Evolutionary conservation across 2,329 filamentous ascomycete species (phyloP).

Genomic region (Cryphonectria carpinicola): DNA sequence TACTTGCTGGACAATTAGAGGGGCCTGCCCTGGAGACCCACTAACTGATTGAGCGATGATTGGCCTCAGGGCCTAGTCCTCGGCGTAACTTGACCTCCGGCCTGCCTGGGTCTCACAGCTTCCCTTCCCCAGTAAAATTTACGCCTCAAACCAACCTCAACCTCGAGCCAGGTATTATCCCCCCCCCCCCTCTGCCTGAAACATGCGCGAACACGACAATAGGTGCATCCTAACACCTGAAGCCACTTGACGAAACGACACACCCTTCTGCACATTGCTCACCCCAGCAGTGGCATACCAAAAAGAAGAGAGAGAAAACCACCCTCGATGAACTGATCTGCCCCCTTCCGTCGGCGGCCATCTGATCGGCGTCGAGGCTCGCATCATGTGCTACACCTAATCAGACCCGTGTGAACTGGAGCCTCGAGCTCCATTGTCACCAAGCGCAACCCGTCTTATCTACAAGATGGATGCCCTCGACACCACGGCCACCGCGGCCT

Average conservation of each 20-base stretch:
- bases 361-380: slow-evolving; percentile 27
- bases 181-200: not conserved
- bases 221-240: not conserved
- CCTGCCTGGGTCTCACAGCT: not conserved
- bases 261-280: not conserved
- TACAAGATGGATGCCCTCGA: slow-evolving; percentile 27
- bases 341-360: slow-evolving; percentile 21
- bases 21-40: not conserved
- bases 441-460: not conserved
- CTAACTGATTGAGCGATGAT: not conserved
- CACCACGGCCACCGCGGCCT: slow-evolving; percentile 19
- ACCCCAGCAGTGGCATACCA: slow-evolving; percentile 1
- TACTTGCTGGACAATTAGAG: not conserved
- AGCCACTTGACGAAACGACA: not conserved
- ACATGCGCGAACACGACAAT: not conserved
- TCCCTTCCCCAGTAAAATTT: slow-evolving; percentile 3
- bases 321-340: slow-evolving; percentile 16
- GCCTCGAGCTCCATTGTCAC: slow-evolving; percentile 12
- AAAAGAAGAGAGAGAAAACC: not conserved
- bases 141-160: not conserved
- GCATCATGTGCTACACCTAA: slow-evolving; percentile 30
- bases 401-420: slow-evolving; percentile 17
- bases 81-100: slow-evolving; percentile 16
- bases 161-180: not conserved
- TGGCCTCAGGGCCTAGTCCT: slow-evolving; percentile 1